Conservation (phyloP, 2,329 filamentous ascomycete genomes). For the Hymenoscyphus albidus region DNA sequence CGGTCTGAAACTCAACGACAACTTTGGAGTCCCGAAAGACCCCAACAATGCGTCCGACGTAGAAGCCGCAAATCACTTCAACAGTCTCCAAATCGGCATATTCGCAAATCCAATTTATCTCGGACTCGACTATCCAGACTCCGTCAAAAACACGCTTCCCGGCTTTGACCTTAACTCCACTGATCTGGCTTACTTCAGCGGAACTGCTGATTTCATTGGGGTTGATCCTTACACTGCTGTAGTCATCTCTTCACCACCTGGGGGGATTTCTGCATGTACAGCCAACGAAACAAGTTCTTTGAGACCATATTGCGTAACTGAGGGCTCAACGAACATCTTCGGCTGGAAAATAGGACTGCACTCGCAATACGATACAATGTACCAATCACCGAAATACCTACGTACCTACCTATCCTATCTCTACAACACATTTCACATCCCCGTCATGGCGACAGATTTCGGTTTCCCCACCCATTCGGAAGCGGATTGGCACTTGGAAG, state of each 20-base stretch:
- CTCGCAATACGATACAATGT: background rate
- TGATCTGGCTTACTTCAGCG: background rate
- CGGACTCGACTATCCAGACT: background rate
- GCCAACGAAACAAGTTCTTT: too few relatives aligned
- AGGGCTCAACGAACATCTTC: background rate
- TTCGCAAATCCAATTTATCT: background rate
- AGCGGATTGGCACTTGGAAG: background rate
- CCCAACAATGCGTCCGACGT: background rate
- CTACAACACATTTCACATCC: background rate
- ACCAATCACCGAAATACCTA: background rate
- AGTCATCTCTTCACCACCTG: too few relatives aligned
- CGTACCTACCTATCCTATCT: conserved; percentile 4
- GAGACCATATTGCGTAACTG: too few relatives aligned
- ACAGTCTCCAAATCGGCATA: background rate
- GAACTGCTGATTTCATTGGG: background rate
- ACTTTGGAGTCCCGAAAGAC: background rate
- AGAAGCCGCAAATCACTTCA: background rate
- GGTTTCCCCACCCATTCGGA: background rate
- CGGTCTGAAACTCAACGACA: background rate
- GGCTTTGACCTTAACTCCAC: background rate
- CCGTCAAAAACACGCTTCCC: background rate
- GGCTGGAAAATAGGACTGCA: background rate
- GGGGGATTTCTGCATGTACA: too few relatives aligned
- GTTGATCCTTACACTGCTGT: background rate
- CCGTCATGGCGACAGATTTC: background rate